A percentile compares a stretch with the other conserved stretches of the same genome.
These are phyloP conservation scores for Jaltomata sinuosa DNA, from an alignment of 257 asterid species.

Conservation along the genomic window DNA sequence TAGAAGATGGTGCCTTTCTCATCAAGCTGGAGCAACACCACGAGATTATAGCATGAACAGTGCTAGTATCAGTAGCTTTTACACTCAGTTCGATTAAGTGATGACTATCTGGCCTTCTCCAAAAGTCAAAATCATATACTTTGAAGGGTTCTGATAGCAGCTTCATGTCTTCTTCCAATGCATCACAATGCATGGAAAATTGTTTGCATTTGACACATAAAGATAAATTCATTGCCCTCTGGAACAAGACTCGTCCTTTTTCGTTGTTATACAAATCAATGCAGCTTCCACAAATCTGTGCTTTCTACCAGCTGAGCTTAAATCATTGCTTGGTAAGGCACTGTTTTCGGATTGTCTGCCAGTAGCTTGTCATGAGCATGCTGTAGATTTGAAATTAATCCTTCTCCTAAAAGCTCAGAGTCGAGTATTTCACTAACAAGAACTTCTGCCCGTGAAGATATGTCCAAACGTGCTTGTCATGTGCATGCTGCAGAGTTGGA, in stretches of 20 bases:
- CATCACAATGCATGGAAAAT: constrained; percentile 83
- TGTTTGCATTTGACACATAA: constrained; percentile 50
- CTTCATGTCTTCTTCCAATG: constrained; percentile 58
- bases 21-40: constrained; percentile 99
- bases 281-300: constrained; percentile 52
- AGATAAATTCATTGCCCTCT: constrained; percentile 34
- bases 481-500: constrained; percentile 96
- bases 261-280: constrained; percentile 60
- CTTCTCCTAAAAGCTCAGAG: constrained; percentile 94
- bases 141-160: constrained; percentile 93
- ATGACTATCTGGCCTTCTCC: constrained; percentile 81
- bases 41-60: constrained; percentile 85
- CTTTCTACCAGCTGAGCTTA: constrained; percentile 90
- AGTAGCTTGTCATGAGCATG: constrained; percentile 92
- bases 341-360: constrained; percentile 70
- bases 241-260: constrained; percentile 65
- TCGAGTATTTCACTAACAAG: constrained; percentile 93
- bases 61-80: constrained; percentile 65
- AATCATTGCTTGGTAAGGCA: constrained; percentile 73
- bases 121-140: constrained; percentile 88
- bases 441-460: constrained; percentile 74
- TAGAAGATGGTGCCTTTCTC: constrained; percentile 70
- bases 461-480: constrained; percentile 74
- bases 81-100: constrained; percentile 53
- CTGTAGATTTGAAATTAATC: constrained; percentile 89